A percentile compares a stretch with the other conserved stretches of the same genome.
These are phyloP conservation scores for Heliophila coronopifolia DNA, from an alignment of 441 rosid species.

Conservation along the genomic window DNA sequence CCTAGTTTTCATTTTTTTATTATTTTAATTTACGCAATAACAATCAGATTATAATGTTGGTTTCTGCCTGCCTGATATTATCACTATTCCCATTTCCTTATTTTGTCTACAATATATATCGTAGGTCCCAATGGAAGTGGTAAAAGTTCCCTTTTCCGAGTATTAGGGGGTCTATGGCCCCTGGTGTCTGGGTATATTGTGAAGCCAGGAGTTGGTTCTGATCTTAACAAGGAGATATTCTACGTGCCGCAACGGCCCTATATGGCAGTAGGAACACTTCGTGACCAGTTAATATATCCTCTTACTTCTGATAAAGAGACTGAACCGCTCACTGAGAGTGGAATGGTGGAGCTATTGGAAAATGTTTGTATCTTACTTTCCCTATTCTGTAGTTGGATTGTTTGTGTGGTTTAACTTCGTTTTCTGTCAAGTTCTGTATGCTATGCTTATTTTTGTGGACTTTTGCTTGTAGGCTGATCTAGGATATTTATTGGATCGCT, in stretches of 20 bases:
- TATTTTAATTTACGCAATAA: background rate
- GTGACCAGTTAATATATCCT: conserved; percentile 97
- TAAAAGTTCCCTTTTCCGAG: conserved; percentile 99
- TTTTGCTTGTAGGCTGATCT: conserved; percentile 71
- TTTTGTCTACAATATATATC: conserved; percentile 24
- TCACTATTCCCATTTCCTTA: background rate
- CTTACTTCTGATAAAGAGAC: conserved; percentile 69
- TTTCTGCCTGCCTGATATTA: background rate
- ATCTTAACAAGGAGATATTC: conserved; percentile 96
- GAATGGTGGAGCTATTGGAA: conserved; percentile 87
- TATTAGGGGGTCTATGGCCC: conserved; percentile 99
- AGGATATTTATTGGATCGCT: conserved; percentile 88
- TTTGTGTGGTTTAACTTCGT: conserved; percentile 10
- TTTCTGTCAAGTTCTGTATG: conserved; percentile 5
- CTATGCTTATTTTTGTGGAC: conserved; percentile 6
- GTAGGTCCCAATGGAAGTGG: conserved; percentile 99
- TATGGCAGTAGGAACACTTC: conserved; percentile 96
- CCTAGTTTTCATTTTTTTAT: background rate
- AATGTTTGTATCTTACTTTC: conserved; percentile 48
- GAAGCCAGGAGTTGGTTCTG: conserved; percentile 99
- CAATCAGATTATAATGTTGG: conserved; percentile 3
- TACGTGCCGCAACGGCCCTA: conserved; percentile 99
- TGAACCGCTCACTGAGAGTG: conserved; percentile 61
- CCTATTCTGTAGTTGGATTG: conserved; percentile 6
- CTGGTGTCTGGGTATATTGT: conserved; percentile 87